Evolutionary conservation across 768 basidiomycete genomes (phyloP), one percentile per base, ranked within the genome.

Genomic region (Tulasnella sp.): DNA sequence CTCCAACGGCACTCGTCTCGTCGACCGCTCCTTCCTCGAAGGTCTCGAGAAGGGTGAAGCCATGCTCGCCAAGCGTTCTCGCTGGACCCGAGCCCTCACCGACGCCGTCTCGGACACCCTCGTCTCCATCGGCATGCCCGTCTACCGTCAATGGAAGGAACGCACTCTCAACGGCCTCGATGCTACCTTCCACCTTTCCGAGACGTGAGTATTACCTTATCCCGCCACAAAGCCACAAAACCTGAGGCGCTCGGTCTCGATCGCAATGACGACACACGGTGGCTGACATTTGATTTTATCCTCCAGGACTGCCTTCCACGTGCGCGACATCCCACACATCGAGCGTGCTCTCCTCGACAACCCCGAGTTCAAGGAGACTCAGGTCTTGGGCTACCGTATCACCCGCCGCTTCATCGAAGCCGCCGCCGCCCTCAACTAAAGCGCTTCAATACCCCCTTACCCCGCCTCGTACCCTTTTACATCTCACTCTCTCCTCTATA

Each of bases 381-480:
- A 70, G 40, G 29, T 70, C 37, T 38, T 38, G 69, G 40, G 40
- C 17, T 70, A 70, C 40, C 69, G 69, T 36, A 39, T 70, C 36
- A 70, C 69, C 22, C 36, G 69, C 7, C 36, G 69, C 36, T 70
- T 70, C 69, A 70, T 70, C 19, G 69, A 70, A 42, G 69, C 69
- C 36, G 69, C 69, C 69, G 22, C 15, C 36, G 36, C 40, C 5
- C 40, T 38, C 40, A 70, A 38, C 15, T 70, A 38, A n/a, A 70
- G 36, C 36, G 37, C 36, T 14, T 5, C 31, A 34, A 29, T 64
- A 34, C 25, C 29, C 58, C 15, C 15, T 64, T 25, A 14, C 25
- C 31, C 25, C 31, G 29, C 29, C 58, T 34, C 15, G 6, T 19
- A 12, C 1, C 58, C 0, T 64, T 31, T 15, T 31, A 14, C 17